Evolutionary conservation across 2,329 filamentous ascomycete genomes (phyloP), one percentile per base, ranked within the genome.

Genomic region (Aspergillus carbonarius): DNA sequence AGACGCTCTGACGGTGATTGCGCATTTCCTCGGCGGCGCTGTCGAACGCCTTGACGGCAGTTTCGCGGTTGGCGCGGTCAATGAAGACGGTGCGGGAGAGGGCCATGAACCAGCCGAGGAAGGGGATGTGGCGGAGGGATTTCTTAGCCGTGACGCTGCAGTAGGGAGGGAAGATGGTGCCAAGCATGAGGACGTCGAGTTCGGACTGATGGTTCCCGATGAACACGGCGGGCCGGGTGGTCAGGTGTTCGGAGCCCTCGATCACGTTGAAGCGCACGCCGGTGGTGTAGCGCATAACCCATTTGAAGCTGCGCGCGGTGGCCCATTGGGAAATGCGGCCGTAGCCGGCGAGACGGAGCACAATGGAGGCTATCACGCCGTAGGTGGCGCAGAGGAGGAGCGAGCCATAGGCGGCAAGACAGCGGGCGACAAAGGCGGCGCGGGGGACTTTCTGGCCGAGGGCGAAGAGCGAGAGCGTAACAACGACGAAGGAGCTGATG

Each of bases 171-270:
- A 97, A 98, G 70, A 96, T 86, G 76, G 83, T 81, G 62, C 92
- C 95, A 27, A 99, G 84, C 86, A 97, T 90, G 60, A 96, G 83
- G 40, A 99, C 90, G 72, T 99, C 95, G 66, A 99, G 85, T 79
- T 98, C 95, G 20, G 90, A 92, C 83, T 99, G 95, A 79, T 99
- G 95, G 78, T 98, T 98, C 40, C 90, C 90, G 66, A 99, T 83
- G 70, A 99, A 93, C 58, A 99, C 90, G 58, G 91, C 93, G 0
- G 95, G 95, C 53, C 93, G 85, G 9, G 81, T 87, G 48, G 79
- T 78, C 59, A 93, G 84, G 66, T 87, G 73, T 64, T 87, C 76
- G 60, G 86, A 70, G 12, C 93, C 91, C 46, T 88, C 83, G 51
- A 96, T 78, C 61, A 82, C 76, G 40, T 85, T 82, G 72, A 98